Conservation (phyloP, 2,329 filamentous ascomycete genomes). For the Trichoderma gracile region DNA sequence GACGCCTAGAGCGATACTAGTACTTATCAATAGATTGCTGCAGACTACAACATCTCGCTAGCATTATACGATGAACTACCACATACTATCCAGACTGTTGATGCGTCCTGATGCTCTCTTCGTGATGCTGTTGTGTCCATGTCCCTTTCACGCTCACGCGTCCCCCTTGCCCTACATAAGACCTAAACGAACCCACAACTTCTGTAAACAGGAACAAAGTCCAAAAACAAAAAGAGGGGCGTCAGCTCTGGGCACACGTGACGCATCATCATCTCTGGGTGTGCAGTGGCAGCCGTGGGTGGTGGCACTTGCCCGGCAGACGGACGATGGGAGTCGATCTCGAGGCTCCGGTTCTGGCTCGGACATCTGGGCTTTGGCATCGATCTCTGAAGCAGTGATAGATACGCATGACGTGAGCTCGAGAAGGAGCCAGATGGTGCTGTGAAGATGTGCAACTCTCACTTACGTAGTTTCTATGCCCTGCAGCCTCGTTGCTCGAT, state of each 20-base stretch:
- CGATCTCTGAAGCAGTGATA: not conserved
- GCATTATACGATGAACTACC: too few species aligned
- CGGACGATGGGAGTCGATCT: conserved; percentile 10
- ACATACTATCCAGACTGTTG: too few species aligned
- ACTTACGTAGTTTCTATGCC: not conserved
- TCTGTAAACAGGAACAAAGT: not conserved
- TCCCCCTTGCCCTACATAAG: not conserved
- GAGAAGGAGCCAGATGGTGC: not conserved
- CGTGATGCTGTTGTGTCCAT: not conserved
- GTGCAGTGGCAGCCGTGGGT: conserved; percentile 6
- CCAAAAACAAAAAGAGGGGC: conserved; percentile 2
- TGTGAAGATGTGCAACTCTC: not conserved
- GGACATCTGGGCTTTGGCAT: conserved; percentile 13
- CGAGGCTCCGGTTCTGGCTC: not conserved
- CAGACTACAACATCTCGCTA: too few species aligned
- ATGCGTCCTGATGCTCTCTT: not conserved
- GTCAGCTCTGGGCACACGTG: conserved; percentile 2
- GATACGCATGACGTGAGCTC: not conserved
- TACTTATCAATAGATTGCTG: too few species aligned
- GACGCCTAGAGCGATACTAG: not conserved
- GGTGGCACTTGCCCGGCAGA: conserved; percentile 11
- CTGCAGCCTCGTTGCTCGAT: not conserved
- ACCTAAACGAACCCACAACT: not conserved
- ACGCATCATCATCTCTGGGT: not conserved
- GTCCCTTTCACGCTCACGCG: not conserved